A percentile compares a stretch with the other conserved stretches of the same genome.
Conservation (phyloP, 2,329 filamentous ascomycete species). For the Curvularia lunata region DNA sequence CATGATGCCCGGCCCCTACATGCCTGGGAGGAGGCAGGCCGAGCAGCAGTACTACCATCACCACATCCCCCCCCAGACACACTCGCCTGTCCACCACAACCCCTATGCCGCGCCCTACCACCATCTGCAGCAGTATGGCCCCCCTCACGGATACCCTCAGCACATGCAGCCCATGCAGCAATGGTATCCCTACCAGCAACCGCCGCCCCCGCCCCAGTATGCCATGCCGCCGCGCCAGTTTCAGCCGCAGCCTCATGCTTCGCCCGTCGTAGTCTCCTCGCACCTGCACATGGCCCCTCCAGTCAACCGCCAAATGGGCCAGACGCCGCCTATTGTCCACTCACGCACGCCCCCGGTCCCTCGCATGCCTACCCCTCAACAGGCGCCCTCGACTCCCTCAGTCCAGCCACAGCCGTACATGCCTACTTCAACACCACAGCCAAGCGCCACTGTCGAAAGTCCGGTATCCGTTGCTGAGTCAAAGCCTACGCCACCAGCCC, state of each 20-base stretch:
- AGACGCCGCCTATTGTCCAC: conserved; percentile 48
- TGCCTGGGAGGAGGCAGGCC: conserved; percentile 51
- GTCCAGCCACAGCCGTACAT: conserved; percentile 43
- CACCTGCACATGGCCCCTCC: conserved; percentile 53
- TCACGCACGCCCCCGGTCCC: conserved; percentile 45
- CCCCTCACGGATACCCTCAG: conserved; percentile 49
- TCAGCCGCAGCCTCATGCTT: conserved; percentile 48
- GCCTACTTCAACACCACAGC: conserved; percentile 43
- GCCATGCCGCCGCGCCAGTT: conserved; percentile 49
- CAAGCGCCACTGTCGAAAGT: conserved; percentile 38
- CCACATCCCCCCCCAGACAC: conserved; percentile 29
- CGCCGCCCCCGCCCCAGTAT: conserved; percentile 42
- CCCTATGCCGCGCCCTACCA: conserved; percentile 46
- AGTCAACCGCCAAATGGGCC: conserved; percentile 47
- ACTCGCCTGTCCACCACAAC: conserved; percentile 28
- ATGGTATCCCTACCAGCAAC: conserved; percentile 51
- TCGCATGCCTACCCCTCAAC: conserved; percentile 41
- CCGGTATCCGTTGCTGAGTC: conserved; percentile 30
- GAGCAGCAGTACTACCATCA: conserved; percentile 47
- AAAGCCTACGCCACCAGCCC: conserved; percentile 22
- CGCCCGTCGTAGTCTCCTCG: conserved; percentile 56
- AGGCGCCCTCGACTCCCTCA: conserved; percentile 45
- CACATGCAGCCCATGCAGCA: conserved; percentile 49
- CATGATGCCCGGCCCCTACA: conserved; percentile 74
- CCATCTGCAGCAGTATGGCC: conserved; percentile 49